Conservation (phyloP, 148 eudicot genomes). For the Hydrangea macrophylla region DNA sequence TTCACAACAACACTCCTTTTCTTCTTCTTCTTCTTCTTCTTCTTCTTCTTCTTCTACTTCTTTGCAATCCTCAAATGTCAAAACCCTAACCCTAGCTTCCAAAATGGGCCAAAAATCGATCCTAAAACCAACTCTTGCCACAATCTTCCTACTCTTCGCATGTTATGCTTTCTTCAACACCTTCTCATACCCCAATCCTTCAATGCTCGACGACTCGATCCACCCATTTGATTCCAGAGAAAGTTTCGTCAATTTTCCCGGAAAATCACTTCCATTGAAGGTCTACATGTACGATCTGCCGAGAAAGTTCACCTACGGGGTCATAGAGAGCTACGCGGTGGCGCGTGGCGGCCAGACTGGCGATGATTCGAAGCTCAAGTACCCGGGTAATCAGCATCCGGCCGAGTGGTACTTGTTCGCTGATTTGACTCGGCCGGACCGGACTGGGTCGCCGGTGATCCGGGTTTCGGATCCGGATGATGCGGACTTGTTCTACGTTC, state of each 20-base stretch:
- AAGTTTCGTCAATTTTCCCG: not conserved
- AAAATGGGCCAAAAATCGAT: constrained; percentile 31
- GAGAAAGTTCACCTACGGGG: constrained; percentile 75
- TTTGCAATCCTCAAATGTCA: constrained; percentile 16
- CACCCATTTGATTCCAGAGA: not conserved
- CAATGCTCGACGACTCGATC: not conserved
- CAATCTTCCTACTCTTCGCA: constrained; percentile 25
- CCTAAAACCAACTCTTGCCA: constrained; percentile 32
- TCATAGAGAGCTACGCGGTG: constrained; percentile 66
- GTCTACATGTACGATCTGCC: constrained; percentile 84
- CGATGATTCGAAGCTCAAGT: constrained; percentile 42
- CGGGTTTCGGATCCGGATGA: constrained; percentile 75
- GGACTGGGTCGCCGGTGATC: constrained; percentile 36
- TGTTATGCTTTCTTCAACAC: constrained; percentile 34
- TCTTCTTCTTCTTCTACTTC: too few species aligned
- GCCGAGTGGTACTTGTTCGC: constrained; percentile 86
- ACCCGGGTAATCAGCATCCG: constrained; percentile 89
- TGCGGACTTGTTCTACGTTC: constrained; percentile 89
- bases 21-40: too few species aligned
- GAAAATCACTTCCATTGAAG: constrained; percentile 18
- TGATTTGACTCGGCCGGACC: constrained; percentile 39
- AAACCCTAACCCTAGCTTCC: not conserved
- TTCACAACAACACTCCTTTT: not conserved
- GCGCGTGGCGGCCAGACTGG: constrained; percentile 40
- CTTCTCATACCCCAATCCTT: constrained; percentile 16